Conservation (phyloP, 768 basidiomycete species). For the Ramaria rubella region DNA sequence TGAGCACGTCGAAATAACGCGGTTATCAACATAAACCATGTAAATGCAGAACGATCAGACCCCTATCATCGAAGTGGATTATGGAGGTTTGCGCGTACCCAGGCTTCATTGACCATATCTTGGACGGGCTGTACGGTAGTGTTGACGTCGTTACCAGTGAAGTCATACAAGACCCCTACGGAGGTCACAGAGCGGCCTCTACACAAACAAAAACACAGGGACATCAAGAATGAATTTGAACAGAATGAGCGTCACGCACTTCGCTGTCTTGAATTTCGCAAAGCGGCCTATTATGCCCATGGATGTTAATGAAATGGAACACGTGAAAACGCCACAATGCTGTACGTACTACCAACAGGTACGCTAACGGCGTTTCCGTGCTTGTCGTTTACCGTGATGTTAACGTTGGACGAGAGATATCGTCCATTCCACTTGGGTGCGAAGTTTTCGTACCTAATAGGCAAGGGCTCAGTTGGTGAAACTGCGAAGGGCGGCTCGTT, state of each 20-base stretch:
- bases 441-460: slow-evolving; percentile 54
- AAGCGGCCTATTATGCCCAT: slow-evolving; percentile 42
- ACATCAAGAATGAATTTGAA: no score
- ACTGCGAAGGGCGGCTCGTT: no score
- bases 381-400: slow-evolving; percentile 61
- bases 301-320: no score
- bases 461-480: no score
- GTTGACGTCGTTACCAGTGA: slow-evolving; percentile 60
- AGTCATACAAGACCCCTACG: slow-evolving; percentile 74
- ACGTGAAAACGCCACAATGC: no score
- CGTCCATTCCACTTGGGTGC: slow-evolving; percentile 58
- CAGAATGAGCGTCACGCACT: slow-evolving; percentile 33
- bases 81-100: slow-evolving; percentile 54
- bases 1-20: neutral
- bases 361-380: slow-evolving; percentile 31
- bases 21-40: neutral
- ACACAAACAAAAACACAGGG: neutral
- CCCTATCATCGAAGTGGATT: no score
- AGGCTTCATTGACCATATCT: slow-evolving; percentile 72
- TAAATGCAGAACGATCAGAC: neutral
- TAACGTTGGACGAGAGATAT: slow-evolving; percentile 80
- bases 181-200: slow-evolving; percentile 71
- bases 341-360: slow-evolving; percentile 40
- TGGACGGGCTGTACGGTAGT: slow-evolving; percentile 70
- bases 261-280: slow-evolving; percentile 65